Percentiles rank a stretch among this genome's conserved stretches.
phyloP scores from a whole-genome alignment of 148 eudicot genomes.

The Suaeda aralocaspica region DNA sequence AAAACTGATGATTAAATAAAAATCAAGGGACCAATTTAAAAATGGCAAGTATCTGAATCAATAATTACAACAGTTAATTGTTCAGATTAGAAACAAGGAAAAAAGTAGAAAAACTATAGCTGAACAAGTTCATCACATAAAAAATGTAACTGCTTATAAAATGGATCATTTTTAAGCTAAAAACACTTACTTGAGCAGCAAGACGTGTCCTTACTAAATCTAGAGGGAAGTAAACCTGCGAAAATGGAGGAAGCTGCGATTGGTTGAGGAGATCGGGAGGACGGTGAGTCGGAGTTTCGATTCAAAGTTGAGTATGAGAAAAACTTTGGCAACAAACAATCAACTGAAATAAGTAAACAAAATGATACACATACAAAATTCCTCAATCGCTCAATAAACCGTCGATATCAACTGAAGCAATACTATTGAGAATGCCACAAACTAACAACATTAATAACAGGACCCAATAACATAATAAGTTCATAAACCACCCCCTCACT shows the following conservation, averaged over 20 bases:
- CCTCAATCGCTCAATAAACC: too few relatives aligned
- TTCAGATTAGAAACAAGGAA: neutral
- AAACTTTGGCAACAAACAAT: too few relatives aligned
- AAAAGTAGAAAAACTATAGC: neutral
- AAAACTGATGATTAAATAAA: too few relatives aligned
- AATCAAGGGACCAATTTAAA: too few relatives aligned
- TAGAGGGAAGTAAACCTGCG: constrained; percentile 66
- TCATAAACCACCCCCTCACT: constrained; percentile 38
- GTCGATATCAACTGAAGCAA: neutral
- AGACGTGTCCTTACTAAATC: constrained; percentile 77
- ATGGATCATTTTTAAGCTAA: neutral
- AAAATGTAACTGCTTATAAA: neutral
- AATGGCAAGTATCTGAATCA: too few relatives aligned
- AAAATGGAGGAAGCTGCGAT: too few relatives aligned
- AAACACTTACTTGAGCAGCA: constrained; percentile 55
- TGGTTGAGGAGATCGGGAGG: too few relatives aligned
- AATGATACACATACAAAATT: too few relatives aligned
- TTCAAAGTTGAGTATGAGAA: too few relatives aligned
- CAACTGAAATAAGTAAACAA: too few relatives aligned
- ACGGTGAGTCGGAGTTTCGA: too few relatives aligned
- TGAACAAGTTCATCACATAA: neutral
- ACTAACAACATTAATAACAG: neutral
- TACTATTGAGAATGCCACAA: neutral
- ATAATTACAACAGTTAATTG: neutral
- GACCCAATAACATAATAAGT: neutral